These are phyloP conservation scores for Rhizopogon salebrosus DNA, from an alignment of 768 basidiomycete species.

Conservation along the genomic window DNA sequence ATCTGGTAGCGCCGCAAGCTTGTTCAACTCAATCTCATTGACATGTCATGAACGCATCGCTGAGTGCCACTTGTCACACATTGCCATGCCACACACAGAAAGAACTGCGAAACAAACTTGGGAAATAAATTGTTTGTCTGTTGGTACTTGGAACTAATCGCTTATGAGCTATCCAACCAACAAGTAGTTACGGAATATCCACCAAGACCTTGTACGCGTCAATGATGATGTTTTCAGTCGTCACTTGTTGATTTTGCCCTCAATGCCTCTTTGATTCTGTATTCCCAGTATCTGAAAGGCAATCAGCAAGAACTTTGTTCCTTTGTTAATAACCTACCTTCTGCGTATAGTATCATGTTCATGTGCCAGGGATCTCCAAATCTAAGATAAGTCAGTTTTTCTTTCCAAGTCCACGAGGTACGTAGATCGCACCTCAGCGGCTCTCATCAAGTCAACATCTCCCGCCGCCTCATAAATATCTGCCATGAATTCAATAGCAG, in stretches of 20 bases:
- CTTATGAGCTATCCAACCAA: too few relatives aligned
- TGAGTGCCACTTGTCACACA: too few relatives aligned
- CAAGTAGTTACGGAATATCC: constrained; percentile 3
- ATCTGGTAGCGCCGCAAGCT: too few relatives aligned
- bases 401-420: not conserved
- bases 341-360: constrained; percentile 72
- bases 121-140: too few relatives aligned
- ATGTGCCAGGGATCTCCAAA: constrained; percentile 66
- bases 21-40: too few relatives aligned
- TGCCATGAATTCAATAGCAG: constrained; percentile 83
- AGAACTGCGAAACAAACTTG: too few relatives aligned
- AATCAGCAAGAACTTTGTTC: constrained; percentile 12
- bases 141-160: too few relatives aligned
- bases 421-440: constrained; percentile 37
- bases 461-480: constrained; percentile 63
- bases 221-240: constrained; percentile 9
- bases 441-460: constrained; percentile 40
- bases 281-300: constrained; percentile 65
- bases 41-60: too few relatives aligned
- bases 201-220: constrained; percentile 10
- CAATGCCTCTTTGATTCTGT: constrained; percentile 55
- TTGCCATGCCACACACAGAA: too few relatives aligned
- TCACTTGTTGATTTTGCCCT: constrained; percentile 5
- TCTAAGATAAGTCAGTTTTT: constrained; percentile 31
- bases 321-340: constrained; percentile 45